Percentiles rank a stretch among this genome's conserved stretches.
Evolutionary conservation across 148 eudicot species (phyloP).

Genomic region (Chenopodium album): DNA sequence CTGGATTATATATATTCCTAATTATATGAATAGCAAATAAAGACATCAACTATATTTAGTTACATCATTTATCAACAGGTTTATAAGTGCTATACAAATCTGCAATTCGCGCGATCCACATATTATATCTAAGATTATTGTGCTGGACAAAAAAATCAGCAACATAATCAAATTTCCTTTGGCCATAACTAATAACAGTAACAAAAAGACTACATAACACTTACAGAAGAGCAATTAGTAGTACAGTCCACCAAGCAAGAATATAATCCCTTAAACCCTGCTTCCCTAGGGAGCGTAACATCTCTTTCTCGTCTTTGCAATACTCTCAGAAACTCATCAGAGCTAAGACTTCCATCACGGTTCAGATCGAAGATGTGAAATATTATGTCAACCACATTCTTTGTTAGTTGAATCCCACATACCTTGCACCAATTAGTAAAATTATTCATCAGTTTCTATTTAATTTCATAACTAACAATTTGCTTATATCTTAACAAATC

Average conservation of each 20-base stretch:
- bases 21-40: too few relatives aligned
- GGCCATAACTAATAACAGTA: background rate
- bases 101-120: background rate
- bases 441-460: background rate
- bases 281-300: constrained; percentile 39
- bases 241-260: constrained; percentile 74
- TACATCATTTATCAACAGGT: background rate
- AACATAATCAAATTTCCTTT: background rate
- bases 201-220: constrained; percentile 1
- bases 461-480: too few relatives aligned
- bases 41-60: too few relatives aligned
- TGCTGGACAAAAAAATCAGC: background rate
- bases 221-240: constrained; percentile 37
- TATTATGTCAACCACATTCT: constrained; percentile 71
- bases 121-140: background rate
- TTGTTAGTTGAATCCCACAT: constrained; percentile 64
- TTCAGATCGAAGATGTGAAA: constrained; percentile 69
- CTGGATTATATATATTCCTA: too few relatives aligned
- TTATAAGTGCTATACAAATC: background rate
- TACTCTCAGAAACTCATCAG: constrained; percentile 78
- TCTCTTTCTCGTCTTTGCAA: constrained; percentile 56
- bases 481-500: too few relatives aligned
- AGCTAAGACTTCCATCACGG: constrained; percentile 73
- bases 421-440: constrained; percentile 41
- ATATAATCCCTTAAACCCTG: constrained; percentile 43